Conservation (phyloP, 345 rosid species). For the Kernera saxatilis region DNA sequence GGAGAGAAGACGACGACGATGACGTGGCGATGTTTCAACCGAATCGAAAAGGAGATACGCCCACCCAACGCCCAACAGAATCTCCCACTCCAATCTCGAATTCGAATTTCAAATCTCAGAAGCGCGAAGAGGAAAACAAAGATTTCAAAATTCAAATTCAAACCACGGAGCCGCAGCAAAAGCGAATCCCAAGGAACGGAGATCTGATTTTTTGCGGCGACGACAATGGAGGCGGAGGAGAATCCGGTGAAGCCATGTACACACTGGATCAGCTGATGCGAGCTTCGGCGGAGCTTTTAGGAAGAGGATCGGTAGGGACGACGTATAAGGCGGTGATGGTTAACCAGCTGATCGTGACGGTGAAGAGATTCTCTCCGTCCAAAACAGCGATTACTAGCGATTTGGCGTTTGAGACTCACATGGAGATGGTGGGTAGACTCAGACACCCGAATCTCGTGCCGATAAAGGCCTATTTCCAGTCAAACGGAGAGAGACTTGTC, state of each 20-base stretch:
- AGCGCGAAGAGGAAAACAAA: slow-evolving; percentile 21
- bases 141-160: background rate
- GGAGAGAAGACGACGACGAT: slow-evolving; percentile 7
- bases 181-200: slow-evolving; percentile 39
- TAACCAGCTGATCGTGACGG: slow-evolving; percentile 61
- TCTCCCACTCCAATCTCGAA: background rate
- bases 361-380: slow-evolving; percentile 71
- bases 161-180: slow-evolving; percentile 5
- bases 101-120: slow-evolving; percentile 18
- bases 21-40: slow-evolving; percentile 17
- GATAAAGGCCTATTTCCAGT: slow-evolving; percentile 65
- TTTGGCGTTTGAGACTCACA: slow-evolving; percentile 56
- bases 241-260: slow-evolving; percentile 37
- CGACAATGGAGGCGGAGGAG: slow-evolving; percentile 19
- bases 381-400: slow-evolving; percentile 58
- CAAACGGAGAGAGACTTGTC: slow-evolving; percentile 82
- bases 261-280: slow-evolving; percentile 82
- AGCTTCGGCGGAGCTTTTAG: slow-evolving; percentile 91
- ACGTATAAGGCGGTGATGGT: slow-evolving; percentile 87
- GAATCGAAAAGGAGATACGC: slow-evolving; percentile 1
- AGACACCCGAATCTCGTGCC: slow-evolving; percentile 77
- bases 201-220: slow-evolving; percentile 53
- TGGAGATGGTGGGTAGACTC: slow-evolving; percentile 62
- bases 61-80: background rate
- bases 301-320: slow-evolving; percentile 84